Evolutionary conservation across 2,329 filamentous ascomycete species (phyloP), one percentile per base, ranked within the genome.

Genomic region (Colletotrichum sp.): DNA sequence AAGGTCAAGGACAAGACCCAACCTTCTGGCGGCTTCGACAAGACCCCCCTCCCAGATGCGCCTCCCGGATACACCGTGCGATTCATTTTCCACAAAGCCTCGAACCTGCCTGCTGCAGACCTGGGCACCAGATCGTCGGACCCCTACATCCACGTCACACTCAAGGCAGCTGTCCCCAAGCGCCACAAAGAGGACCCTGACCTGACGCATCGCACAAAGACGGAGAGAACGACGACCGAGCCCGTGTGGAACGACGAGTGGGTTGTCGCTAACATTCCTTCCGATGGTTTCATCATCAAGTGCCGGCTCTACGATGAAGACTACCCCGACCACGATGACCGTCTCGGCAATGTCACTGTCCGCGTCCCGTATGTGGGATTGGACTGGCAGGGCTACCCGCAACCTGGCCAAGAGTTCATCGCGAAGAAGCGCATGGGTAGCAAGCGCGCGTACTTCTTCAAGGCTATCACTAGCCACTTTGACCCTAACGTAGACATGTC

Each of bases 251-350:
- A 98, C 64, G 92, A 93, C 49, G 91, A 95, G 76, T 99, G 96
- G 96, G 89, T 95, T 26, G 94, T 99, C 28, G 95, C 95, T 77
- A 98, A 98, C 79, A 90, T 98, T 3, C 96, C 96, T 0, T 88
- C 93, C 0, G 92, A 90, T 0, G 96, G 96, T 6, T 98, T 98
- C 86, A 90, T 89, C 72, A 89, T 99, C 79, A 98, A 98, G 83
- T 95, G 95, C 77, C 91, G 95, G 69, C 86, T 99, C 21, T 98
- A 96, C 85, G 96, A 99, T 81, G 96, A 99, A 83, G 96, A 99
- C 84, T 92, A 93, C 39, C 92, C 93, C 2, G 95, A 98, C 82
- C 92, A 94, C 78, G 94, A 99, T 82, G 96, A 99, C 85, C 90
- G 95, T 30, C 89, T 99, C 24, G 96, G 96, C 13, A 98, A 97